Conservation (phyloP, 202 grass and related monocot species). For the Eragrostis tef region DNA sequence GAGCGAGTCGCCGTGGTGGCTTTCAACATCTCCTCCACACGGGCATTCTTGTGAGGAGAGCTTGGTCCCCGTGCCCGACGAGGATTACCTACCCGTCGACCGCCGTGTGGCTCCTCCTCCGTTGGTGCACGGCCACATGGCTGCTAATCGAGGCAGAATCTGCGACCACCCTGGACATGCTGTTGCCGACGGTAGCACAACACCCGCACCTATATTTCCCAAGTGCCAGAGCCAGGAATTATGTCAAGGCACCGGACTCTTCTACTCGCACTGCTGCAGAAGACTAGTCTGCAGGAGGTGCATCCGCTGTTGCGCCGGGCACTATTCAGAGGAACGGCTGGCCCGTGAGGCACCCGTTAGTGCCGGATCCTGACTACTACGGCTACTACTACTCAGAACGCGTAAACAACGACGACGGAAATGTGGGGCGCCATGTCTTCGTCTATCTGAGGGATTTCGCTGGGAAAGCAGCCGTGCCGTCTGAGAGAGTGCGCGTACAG, state of each 20-base stretch:
- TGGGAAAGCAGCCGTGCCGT: neutral
- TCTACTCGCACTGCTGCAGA: constrained; percentile 10
- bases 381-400: constrained; percentile 17
- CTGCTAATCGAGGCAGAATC: neutral
- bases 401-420: neutral
- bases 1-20: neutral
- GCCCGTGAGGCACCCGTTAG: neutral
- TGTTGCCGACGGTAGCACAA: neutral
- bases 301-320: neutral
- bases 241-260: neutral
- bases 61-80: neutral
- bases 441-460: neutral
- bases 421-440: constrained; percentile 17
- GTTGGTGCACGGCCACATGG: neutral
- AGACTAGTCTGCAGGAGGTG: neutral
- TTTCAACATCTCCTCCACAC: constrained; percentile 16
- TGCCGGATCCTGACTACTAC: constrained; percentile 27
- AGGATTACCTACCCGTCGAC: neutral
- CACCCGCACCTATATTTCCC: neutral
- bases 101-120: neutral
- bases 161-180: neutral
- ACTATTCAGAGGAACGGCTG: neutral
- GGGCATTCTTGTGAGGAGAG: constrained; percentile 40
- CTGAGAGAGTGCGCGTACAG: constrained; percentile 15
- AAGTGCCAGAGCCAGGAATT: neutral